Percentiles rank a stretch among this genome's conserved stretches.
Evolutionary conservation across 2,329 filamentous ascomycete genomes (phyloP).

Genomic region (Nemania abortiva): DNA sequence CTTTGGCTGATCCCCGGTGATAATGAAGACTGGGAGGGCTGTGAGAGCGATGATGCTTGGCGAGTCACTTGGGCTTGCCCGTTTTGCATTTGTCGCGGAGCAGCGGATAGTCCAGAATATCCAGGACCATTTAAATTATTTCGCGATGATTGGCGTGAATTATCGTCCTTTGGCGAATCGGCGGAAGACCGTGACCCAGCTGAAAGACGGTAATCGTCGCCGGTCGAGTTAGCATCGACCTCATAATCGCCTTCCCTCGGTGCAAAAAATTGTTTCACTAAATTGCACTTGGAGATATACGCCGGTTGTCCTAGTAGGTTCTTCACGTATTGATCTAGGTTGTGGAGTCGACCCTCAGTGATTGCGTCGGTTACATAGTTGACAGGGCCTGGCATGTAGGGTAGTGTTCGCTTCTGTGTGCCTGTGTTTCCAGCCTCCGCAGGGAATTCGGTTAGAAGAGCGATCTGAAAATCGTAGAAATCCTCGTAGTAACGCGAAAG

Average conservation of each 20-base stretch:
- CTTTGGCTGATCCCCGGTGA: constrained; percentile 61
- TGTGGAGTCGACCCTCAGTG: constrained; percentile 90
- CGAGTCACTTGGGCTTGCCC: constrained; percentile 57
- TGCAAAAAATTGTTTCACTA: constrained; percentile 92
- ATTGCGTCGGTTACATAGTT: constrained; percentile 99
- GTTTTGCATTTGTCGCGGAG: constrained; percentile 59
- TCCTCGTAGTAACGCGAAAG: constrained; percentile 96
- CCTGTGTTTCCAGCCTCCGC: constrained; percentile 91
- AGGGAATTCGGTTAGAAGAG: constrained; percentile 90
- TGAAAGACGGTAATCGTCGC: constrained; percentile 82
- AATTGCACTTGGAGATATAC: constrained; percentile 84
- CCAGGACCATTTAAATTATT: constrained; percentile 71
- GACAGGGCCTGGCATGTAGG: constrained; percentile 98
- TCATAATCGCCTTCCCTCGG: constrained; percentile 94
- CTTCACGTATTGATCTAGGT: constrained; percentile 95
- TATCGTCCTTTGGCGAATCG: constrained; percentile 69
- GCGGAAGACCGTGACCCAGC: constrained; percentile 75
- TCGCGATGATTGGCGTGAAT: constrained; percentile 74
- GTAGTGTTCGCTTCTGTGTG: constrained; percentile 81
- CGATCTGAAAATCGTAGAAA: constrained; percentile 99
- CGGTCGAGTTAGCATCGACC: constrained; percentile 77
- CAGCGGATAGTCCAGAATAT: constrained; percentile 66
- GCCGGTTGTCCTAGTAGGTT: constrained; percentile 84
- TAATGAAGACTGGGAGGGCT: constrained; percentile 68
- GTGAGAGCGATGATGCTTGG: constrained; percentile 62